Evolutionary conservation across 2,329 filamentous ascomycete species (phyloP), one percentile per base, ranked within the genome.

Genomic region (Albifimbria verrucaria): DNA sequence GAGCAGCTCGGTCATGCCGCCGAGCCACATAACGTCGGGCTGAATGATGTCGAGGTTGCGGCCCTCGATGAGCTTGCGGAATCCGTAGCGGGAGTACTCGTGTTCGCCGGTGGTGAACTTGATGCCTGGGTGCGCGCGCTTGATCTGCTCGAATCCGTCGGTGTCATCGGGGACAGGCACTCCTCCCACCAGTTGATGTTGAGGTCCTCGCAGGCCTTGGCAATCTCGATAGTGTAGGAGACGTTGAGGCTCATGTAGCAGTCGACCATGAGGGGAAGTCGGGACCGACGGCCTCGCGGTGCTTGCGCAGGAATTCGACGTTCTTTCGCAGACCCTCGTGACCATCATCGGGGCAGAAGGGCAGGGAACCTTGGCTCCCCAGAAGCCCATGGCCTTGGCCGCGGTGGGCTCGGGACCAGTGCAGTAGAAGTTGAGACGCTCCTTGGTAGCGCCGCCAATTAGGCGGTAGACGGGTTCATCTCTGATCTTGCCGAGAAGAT

Each of bases 151-250:
- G 64, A 95, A 95, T 52, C 92, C 92, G 64, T 96, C 92, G 47
- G 89, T 90, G 75, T 97, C 92, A 71, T 97, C 92, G 11, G 92
- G 92, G 25, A 89, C 57, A 97, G 77, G 59, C 91, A 95, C 77
- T 97, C 92, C 76, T 97, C 92, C 91, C 91, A 96, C 92, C 92
- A 97, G 77, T 96, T 92, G 69, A 97, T 92, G 71, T 93, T 82
- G 60, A 96, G 81, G 61, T 92, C 86, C 62, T 90, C 83, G 67
- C 88, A 91, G 49, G 87, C 88, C 73, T 92, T 89, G 55, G 89
- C 92, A 22, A 97, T 80, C 72, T 96, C 88, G 61, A 97, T 96
- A 4, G 90, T 96, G 75, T 97, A 97, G 1, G 89, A 77, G 23
- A 97, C 92, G 64, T 92, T 96, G 65, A 97, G 77, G 61, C 89